These are phyloP conservation scores for Monilinia polystroma DNA, from an alignment of 2,329 filamentous ascomycete species.

Conservation along the genomic window DNA sequence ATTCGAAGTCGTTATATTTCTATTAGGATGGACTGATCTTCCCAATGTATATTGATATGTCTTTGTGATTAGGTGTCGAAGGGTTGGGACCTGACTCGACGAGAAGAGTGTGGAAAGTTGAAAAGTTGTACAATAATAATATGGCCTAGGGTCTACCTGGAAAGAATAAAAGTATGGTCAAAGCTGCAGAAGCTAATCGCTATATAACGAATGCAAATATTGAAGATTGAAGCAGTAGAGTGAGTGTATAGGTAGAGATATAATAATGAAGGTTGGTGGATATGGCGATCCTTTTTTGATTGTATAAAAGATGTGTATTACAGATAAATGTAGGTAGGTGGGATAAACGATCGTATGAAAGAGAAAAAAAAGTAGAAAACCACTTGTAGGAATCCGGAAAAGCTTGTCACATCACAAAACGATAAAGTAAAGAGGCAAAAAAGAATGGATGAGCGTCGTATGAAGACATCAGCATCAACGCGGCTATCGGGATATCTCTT, in stretches of 20 bases:
- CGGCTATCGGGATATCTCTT: background rate
- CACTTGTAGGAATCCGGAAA: background rate
- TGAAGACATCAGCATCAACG: conserved; percentile 17
- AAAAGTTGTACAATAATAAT: conserved; percentile 36
- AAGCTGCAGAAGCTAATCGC: conserved; percentile 17
- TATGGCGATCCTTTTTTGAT: background rate
- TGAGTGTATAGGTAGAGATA: conserved; percentile 2
- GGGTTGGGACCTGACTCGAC: conserved; percentile 7
- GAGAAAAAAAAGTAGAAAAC: conserved; percentile 2
- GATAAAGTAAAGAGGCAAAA: conserved; percentile 1
- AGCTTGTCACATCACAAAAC: conserved; percentile 6
- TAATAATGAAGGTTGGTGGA: conserved; percentile 16
- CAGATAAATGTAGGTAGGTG: background rate
- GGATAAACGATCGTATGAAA: conserved; percentile 19
- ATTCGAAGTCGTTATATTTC: conserved; percentile 9
- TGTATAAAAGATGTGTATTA: conserved; percentile 9
- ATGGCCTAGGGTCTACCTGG: conserved; percentile 60
- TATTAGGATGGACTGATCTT: conserved; percentile 7
- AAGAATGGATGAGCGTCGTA: conserved; percentile 6
- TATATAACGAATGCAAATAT: background rate
- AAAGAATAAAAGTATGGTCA: conserved; percentile 43
- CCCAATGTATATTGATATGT: conserved; percentile 11
- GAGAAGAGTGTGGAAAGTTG: conserved; percentile 2
- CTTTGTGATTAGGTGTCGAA: conserved; percentile 21
- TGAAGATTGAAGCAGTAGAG: background rate